Evolutionary conservation across 306 rosid genomes (phyloP), one percentile per base, ranked within the genome.

Genomic region (Coriaria nepalensis): DNA sequence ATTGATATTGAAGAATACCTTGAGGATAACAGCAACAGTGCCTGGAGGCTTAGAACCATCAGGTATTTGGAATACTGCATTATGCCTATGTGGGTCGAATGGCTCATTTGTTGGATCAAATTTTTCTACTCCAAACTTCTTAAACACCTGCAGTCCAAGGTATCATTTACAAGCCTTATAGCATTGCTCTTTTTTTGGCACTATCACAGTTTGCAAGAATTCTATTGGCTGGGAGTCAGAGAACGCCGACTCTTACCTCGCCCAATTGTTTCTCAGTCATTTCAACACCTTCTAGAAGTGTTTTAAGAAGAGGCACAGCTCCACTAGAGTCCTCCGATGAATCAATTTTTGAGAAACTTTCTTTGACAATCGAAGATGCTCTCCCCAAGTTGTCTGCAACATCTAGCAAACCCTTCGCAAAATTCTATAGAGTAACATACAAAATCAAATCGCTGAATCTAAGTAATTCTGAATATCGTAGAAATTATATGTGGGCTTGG

Each of bases 241-340:
- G 33, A 56, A 20, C 36, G 68, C 40, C 12, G 1, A 20, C 29
- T 13, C 37, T 35, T 65, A 87, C 96, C 83, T 78, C 87, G 9
- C 63, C 45, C 55, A 87, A 75, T 66, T 83, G 94, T 61, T 83
- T 87, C 64, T 87, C 86, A 2, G 94, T 87, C 83, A 78, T 83
- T 72, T 73, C 94, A 61, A 87, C 96, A 40, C 94, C 94, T 69
- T 83, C 81, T 37, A 83, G 69, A 69, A 87, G 94, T 32, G 93
- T 78, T 69, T 78, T 75, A 47, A 83, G 58, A 20, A 83, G 84
- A 38, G 85, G 82, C 2, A 59, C 68, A 0, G 76, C 80, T 46
- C 73, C 87, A 13, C 66, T 4, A 36, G 88, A 71, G 47, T 78
- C 92, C 41, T 47, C 64, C 4, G 87, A 61, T 6, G 67, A 33